A percentile compares a stretch with the other conserved stretches of the same genome.
These are phyloP conservation scores for Erodium chrysanthum DNA, from an alignment of 441 rosid genomes.

Conservation along the genomic window DNA sequence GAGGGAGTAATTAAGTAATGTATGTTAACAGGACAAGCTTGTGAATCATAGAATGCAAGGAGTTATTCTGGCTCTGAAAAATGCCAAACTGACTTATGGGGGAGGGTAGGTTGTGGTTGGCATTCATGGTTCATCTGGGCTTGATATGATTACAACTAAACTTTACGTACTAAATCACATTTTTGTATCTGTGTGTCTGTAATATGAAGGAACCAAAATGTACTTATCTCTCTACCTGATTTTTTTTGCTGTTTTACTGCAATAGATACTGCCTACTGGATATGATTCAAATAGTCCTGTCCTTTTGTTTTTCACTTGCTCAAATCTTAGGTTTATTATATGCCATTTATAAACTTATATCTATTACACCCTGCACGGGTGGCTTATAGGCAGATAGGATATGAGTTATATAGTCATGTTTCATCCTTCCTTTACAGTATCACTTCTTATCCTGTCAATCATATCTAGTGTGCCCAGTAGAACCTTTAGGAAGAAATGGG, in stretches of 20 bases:
- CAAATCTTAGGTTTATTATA: constrained; percentile 5
- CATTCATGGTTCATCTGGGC: background rate
- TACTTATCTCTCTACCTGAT: background rate
- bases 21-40: background rate
- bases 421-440: background rate
- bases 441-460: background rate
- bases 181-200: no score
- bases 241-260: background rate
- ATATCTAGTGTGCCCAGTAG: background rate
- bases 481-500: background rate
- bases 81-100: background rate
- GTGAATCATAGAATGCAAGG: background rate
- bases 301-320: background rate
- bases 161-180: background rate
- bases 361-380: background rate
- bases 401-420: background rate
- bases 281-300: background rate
- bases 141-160: background rate
- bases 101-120: constrained; percentile 4
- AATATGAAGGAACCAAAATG: background rate
- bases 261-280: background rate
- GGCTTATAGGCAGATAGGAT: background rate
- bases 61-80: background rate
- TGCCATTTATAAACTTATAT: background rate
- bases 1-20: background rate